Evolutionary conservation across 768 basidiomycete species (phyloP), one percentile per base, ranked within the genome.

Genomic region (Lanmaoa pseudosensibilis): DNA sequence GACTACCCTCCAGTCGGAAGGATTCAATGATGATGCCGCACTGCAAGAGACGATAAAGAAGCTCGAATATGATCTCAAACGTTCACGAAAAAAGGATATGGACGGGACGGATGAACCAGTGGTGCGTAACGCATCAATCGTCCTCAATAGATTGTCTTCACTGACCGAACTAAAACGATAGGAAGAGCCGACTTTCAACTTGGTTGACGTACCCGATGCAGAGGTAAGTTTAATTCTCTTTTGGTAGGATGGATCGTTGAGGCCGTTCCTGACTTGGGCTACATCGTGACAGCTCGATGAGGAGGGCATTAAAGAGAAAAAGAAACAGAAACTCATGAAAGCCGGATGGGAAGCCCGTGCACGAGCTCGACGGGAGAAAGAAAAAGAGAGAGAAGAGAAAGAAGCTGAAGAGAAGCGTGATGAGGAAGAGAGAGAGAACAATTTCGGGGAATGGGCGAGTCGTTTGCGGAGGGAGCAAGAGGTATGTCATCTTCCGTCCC

Each of bases 291-390:
- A 92, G 88, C 80, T 94, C 9, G 91, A 92, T 63, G 95, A 98
- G 66, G 94, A 96, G 39, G 81, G 86, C 25, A 69, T 98, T 36
- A 98, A 92, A 69, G 97, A 99, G 73, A 99, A 98, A 77, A 87
- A 86, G 66, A 91, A 88, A 65, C 97, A 99, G 69, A 89, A 86
- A 61, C 79, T 98, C 33, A 76, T 95, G 76, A 98, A 97, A 71
- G 93, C 94, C 0, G 92, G 92, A 1, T 94, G 88, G 70, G 96
- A 98, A 55, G 93, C 95, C 0, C 87, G 97, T 21, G 83, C 85
- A 34, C 86, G 92, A 2, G 84, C 85, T 0, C 83, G 89, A 63
- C 85, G 85, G 30, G 96, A 98, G 72, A 97, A 97, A 64, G 90
- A 92, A 64, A 83, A 84, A 13, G 94, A 94, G 67, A 82, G 81